Conservation (phyloP, 2,329 filamentous ascomycete genomes). For the Onygenales sp. region DNA sequence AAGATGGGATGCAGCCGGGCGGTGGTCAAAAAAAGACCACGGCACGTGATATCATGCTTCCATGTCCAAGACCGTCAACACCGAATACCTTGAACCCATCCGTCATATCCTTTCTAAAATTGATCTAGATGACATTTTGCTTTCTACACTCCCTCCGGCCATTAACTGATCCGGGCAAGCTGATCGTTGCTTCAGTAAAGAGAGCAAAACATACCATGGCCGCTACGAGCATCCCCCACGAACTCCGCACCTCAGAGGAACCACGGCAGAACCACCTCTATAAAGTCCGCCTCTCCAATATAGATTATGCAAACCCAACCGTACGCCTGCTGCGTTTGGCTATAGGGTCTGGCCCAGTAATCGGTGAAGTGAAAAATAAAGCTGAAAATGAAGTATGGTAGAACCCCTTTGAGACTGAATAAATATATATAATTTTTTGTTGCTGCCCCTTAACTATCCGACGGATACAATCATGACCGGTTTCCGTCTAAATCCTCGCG, state of each 20-base stretch:
- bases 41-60: too few species aligned
- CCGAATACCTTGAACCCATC: too few species aligned
- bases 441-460: background rate
- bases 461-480: too few species aligned
- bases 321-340: slow-evolving; percentile 60
- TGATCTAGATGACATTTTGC: background rate
- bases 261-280: slow-evolving; percentile 60
- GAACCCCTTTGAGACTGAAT: background rate
- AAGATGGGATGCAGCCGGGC: too few species aligned
- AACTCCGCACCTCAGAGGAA: slow-evolving; percentile 64
- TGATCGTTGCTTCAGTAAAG: background rate
- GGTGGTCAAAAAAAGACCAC: too few species aligned
- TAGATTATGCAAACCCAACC: slow-evolving; percentile 56
- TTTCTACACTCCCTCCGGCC: background rate
- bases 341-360: slow-evolving; percentile 25
- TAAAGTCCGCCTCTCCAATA: slow-evolving; percentile 49
- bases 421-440: background rate
- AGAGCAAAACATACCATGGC: slow-evolving; percentile 12
- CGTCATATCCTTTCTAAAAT: too few species aligned
- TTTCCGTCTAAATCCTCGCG: background rate
- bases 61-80: too few species aligned
- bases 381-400: background rate
- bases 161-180: background rate
- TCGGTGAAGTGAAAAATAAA: background rate
- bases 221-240: slow-evolving; percentile 39